Base-by-base conservation (phyloP, 768 basidiomycete species). In the Naematelia encephala region DNA sequence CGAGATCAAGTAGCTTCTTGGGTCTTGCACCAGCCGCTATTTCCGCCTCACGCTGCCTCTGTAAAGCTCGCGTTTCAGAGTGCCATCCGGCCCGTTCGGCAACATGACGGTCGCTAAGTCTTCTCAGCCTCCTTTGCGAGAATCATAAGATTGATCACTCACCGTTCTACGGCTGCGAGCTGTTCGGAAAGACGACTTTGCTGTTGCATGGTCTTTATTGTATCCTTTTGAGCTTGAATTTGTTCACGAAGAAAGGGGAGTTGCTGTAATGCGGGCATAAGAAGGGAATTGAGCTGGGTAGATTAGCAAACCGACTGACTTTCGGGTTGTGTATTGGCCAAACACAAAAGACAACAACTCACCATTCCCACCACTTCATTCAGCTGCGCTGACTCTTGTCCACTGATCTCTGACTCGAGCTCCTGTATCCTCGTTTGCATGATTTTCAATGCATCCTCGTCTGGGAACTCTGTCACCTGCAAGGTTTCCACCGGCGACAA, bases 51-150 rank as follows among this genome's bases (percentile, higher is more conserved):
- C 69, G 46, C 19, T 42, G 45, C 29, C 59, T 51, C 4, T 63
- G 47, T 4, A 74, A 30, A 3, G 72, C 69, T 29, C 59, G 27
- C 1, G 63, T 71, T 21, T 71, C 66, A 2, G 60, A 58, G n/a
- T 66, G 63, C 72, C 72, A 74, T 14, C 64, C 62, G 16, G 55
- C 59, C 48, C 66, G 50, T 51, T 74, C 72, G 14, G 69, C 72
- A 5, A 44, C 22, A 16, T 67, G 62, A n/a, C 72, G 61, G 22
- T 64, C 60, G 5, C 69, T 74, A 39, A 4, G n/a, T 39, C 25
- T 16, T 45, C 14, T 22, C 2, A 13, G 34, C 34, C 1, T 42
- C 19, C 39, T 25, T n/a, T 25, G 28, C 8, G 50, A 16, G 47
- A 59, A 28, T 30, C 16, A 16, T 54, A 27, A 4, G 4, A n/a